These are phyloP conservation scores for Actinomortierella ambigua DNA, from an alignment of 371 early-diverging fungal genomes.

Conservation along the genomic window DNA sequence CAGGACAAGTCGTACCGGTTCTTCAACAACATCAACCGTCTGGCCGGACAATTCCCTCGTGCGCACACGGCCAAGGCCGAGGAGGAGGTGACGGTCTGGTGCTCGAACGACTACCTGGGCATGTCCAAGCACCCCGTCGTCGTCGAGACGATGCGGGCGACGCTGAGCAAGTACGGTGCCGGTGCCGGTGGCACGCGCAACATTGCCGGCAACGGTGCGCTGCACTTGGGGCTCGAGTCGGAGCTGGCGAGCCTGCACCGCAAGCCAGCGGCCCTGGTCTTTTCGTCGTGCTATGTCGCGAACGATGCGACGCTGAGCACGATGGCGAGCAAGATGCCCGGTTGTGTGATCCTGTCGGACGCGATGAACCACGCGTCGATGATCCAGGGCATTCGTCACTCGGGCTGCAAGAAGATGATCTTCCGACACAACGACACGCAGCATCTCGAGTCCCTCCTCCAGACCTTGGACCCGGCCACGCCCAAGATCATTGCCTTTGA, in stretches of 20 bases:
- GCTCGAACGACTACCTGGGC: constrained; percentile 98
- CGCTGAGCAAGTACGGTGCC: constrained; percentile 94
- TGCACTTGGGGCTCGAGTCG: constrained; percentile 91
- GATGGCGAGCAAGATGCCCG: constrained; percentile 89
- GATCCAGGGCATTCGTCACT: constrained; percentile 98
- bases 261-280: constrained; percentile 93
- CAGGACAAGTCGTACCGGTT: constrained; percentile 96
- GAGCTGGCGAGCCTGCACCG: constrained; percentile 93
- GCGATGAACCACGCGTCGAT: constrained; percentile 97
- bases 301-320: constrained; percentile 97
- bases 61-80: constrained; percentile 90
- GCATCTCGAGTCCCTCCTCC: constrained; percentile 87
- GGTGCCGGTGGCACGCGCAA: constrained; percentile 99
- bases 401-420: constrained; percentile 86
- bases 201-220: constrained; percentile 97
- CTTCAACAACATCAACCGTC: constrained; percentile 98
- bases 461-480: constrained; percentile 73
- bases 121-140: constrained; percentile 91
- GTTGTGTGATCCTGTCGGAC: constrained; percentile 95
- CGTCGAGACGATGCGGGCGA: constrained; percentile 89
- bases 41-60: constrained; percentile 89
- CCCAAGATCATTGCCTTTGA: constrained; percentile 99
- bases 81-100: constrained; percentile 97
- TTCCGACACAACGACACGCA: constrained; percentile 95
- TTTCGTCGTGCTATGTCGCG: constrained; percentile 98